A percentile compares a stretch with the other conserved stretches of the same genome.
Conservation (phyloP, 2,329 filamentous ascomycete species). For the Metarhizium album region DNA sequence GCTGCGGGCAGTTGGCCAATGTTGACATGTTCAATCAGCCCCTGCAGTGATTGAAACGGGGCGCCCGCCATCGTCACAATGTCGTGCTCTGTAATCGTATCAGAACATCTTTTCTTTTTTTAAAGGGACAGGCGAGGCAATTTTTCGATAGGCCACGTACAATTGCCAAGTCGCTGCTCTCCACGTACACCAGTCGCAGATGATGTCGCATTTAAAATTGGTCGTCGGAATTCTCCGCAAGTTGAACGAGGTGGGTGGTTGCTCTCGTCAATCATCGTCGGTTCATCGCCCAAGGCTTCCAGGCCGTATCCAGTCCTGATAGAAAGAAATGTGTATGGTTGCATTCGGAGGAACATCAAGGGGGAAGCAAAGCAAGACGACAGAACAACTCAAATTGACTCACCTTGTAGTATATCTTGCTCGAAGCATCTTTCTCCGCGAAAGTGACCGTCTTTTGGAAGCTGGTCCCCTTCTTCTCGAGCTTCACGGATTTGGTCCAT, state of each 20-base stretch:
- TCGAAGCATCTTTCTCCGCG: constrained; percentile 36
- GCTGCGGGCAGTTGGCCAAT: neutral
- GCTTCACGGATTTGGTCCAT: constrained; percentile 78
- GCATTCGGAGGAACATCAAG: neutral
- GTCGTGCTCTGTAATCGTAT: neutral
- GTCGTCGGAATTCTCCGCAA: neutral
- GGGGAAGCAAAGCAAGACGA: neutral
- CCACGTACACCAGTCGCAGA: neutral
- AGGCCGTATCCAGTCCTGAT: neutral
- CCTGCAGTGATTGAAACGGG: neutral
- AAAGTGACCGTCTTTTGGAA: constrained; percentile 78
- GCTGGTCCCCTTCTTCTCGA: constrained; percentile 61
- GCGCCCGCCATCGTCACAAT: neutral
- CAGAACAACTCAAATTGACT: neutral
- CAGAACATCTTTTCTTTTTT: neutral
- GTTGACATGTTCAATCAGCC: neutral
- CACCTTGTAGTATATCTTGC: constrained; percentile 95
- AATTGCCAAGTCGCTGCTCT: neutral
- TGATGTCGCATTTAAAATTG: neutral
- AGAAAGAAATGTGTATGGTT: neutral
- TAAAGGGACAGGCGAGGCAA: neutral
- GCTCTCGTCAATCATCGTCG: neutral
- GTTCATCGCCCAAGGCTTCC: neutral
- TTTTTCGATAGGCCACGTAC: neutral
- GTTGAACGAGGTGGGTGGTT: neutral